Evolutionary conservation across 225 moss, liverwort and hornwort species (phyloP).

Genomic region (Bryum argenteum): DNA sequence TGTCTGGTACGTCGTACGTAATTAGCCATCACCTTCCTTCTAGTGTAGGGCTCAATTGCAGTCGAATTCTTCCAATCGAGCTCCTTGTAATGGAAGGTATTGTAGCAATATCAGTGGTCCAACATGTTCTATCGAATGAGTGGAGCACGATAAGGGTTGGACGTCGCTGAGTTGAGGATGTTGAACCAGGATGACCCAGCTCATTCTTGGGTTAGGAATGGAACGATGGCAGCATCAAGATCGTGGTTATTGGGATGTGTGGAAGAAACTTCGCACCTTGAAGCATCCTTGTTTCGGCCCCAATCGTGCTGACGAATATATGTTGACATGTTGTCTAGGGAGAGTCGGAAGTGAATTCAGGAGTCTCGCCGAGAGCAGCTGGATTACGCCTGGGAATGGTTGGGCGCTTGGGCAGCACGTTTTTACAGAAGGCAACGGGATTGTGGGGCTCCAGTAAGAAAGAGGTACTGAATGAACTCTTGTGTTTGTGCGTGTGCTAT

Average conservation of each 20-base stretch:
- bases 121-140: constrained; percentile 3
- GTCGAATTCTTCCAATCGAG: not conserved
- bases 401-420: constrained; percentile 46
- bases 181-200: not conserved
- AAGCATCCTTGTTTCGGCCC: not conserved
- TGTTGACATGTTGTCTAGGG: constrained; percentile 23
- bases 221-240: constrained; percentile 10
- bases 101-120: not conserved
- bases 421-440: constrained; percentile 53
- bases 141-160: not conserved
- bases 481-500: constrained; percentile 1
- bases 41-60: not conserved
- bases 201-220: not conserved
- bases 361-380: constrained; percentile 36
- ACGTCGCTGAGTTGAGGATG: not conserved
- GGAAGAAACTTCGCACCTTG: not conserved
- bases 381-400: constrained; percentile 36
- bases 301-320: not conserved
- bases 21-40: no score
- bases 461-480: constrained; percentile 37
- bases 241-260: not conserved
- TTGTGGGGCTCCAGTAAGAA: constrained; percentile 57
- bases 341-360: constrained; percentile 32
- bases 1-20: not conserved
- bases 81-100: not conserved